Evolutionary conservation across 495 filamentous ascomycete species (phyloP).

Genomic region (Podospora pseudocomata): DNA sequence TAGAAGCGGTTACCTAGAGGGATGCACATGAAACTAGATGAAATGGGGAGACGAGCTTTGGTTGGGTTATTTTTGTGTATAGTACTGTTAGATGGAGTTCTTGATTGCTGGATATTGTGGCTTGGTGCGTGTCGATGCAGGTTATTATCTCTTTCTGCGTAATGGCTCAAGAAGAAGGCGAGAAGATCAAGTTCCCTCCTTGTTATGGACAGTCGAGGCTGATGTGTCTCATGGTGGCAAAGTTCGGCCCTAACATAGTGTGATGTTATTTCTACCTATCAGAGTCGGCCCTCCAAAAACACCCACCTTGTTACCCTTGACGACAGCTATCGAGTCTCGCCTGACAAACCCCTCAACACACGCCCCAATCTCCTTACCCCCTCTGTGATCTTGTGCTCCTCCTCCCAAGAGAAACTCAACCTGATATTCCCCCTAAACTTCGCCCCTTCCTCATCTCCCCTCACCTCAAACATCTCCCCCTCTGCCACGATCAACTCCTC

Average conservation of each 20-base stretch:
- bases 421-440: conserved; percentile 56
- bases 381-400: conserved; percentile 61
- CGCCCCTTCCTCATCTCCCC: conserved; percentile 47
- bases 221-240: no score
- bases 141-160: not conserved
- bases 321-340: not conserved
- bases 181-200: not conserved
- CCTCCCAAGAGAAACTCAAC: conserved; percentile 74
- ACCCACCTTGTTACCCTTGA: not conserved
- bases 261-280: not conserved
- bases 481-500: conserved; percentile 61
- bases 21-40: not conserved
- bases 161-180: not conserved
- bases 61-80: not conserved
- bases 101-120: not conserved
- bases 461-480: conserved; percentile 65
- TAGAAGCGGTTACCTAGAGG: not conserved
- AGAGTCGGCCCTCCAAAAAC: not conserved
- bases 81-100: not conserved
- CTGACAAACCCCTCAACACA: conserved; percentile 34
- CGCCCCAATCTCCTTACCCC: conserved; percentile 60
- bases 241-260: not conserved
- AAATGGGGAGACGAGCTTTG: not conserved
- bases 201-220: no score
- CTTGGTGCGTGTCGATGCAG: not conserved